phyloP scores from a whole-genome alignment of 257 asterid genomes.

The Perilla frutescens region DNA sequence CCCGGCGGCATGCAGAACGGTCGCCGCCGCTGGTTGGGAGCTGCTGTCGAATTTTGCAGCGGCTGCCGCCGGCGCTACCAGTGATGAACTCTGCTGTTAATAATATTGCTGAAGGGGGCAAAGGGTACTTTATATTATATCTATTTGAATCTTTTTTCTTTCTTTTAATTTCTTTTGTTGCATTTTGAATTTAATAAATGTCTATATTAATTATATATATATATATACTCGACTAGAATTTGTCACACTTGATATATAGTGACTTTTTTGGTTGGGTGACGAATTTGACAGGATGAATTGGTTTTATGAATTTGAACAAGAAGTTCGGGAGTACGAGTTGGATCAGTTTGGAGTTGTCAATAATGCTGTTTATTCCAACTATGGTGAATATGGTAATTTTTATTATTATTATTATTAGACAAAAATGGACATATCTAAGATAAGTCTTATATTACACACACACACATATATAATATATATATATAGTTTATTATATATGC shows the following conservation, averaged over 20 bases:
- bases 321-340: conserved; percentile 33
- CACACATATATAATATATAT: too few species aligned
- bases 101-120: conserved; percentile 2
- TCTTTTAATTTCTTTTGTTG: too few species aligned
- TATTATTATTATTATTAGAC: too few species aligned
- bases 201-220: too few species aligned
- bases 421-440: too few species aligned
- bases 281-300: conserved; percentile 24
- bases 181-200: too few species aligned
- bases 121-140: conserved; percentile 1
- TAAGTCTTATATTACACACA: too few species aligned
- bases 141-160: too few species aligned
- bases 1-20: background rate
- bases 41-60: background rate
- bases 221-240: too few species aligned
- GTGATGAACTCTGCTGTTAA: background rate
- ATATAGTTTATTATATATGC: too few species aligned
- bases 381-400: conserved; percentile 23
- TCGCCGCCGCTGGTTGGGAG: background rate
- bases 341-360: conserved; percentile 35
- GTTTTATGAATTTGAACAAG: conserved; percentile 29
- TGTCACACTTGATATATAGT: too few species aligned
- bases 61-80: background rate
- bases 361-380: conserved; percentile 26
- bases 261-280: too few species aligned